A percentile compares a stretch with the other conserved stretches of the same genome.
These are phyloP conservation scores for Shiraia sp. DNA, from an alignment of 2,329 filamentous ascomycete genomes.

Conservation along the genomic window DNA sequence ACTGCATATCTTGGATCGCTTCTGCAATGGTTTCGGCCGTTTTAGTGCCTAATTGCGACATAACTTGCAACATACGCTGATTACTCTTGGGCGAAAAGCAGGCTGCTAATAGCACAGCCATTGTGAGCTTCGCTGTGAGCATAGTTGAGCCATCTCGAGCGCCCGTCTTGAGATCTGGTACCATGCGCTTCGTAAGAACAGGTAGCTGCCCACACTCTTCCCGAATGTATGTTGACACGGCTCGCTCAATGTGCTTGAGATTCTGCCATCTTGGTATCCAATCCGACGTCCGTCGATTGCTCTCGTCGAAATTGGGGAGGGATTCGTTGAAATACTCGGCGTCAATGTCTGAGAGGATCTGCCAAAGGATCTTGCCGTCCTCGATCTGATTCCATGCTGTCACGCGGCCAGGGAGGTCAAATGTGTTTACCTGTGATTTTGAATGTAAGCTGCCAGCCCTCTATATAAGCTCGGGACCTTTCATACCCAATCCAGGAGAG, in stretches of 20 bases:
- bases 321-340: conserved; percentile 52
- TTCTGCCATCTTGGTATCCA: conserved; percentile 60
- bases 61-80: conserved; percentile 51
- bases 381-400: conserved; percentile 49
- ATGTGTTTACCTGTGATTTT: conserved; percentile 49
- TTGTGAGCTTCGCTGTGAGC: conserved; percentile 49
- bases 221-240: conserved; percentile 54
- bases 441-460: background rate
- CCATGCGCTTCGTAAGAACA: conserved; percentile 44
- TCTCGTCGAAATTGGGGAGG: conserved; percentile 51
- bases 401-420: conserved; percentile 45
- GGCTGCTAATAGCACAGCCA: conserved; percentile 53
- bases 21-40: conserved; percentile 45
- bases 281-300: conserved; percentile 46
- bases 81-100: conserved; percentile 54
- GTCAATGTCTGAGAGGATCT: conserved; percentile 53
- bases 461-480: background rate
- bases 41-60: conserved; percentile 43
- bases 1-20: conserved; percentile 47
- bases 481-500: conserved; percentile 45
- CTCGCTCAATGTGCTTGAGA: conserved; percentile 55
- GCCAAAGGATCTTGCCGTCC: conserved; percentile 54
- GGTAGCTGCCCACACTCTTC: conserved; percentile 49
- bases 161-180: conserved; percentile 54
- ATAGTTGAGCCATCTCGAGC: conserved; percentile 50